Base-by-base conservation (phyloP, 495 filamentous ascomycete species). In the Talaromyces thailandensis region DNA sequence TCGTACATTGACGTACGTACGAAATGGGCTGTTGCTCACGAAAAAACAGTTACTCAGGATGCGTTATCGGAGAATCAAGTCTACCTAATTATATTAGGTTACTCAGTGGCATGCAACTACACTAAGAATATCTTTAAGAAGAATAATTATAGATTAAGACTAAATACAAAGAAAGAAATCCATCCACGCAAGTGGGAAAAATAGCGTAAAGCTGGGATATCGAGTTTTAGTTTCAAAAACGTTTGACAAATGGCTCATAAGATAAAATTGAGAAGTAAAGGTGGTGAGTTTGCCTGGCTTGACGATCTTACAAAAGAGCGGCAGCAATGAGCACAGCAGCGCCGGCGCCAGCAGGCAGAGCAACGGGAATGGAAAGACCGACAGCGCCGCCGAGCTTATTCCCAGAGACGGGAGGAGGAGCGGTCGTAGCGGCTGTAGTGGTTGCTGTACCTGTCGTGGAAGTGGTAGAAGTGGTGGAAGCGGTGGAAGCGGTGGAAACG, bases 281-380 rank as follows among this genome's bases (percentile, higher is more conserved):
- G 31, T 4, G n/a, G 23, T 55, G 51, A 52, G 25, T 59, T n/a
- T n/a, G 28, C 28, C 29, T 45, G n/a, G 18, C n/a, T 43, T 3
- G 43, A 50, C 8, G 8, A 8, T 16, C 14, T 26, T 45, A 60
- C 21, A 60, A 2, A 9, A 45, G 16, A 26, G 58, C 58, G 18
- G 58, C 58, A 18, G 35, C 58, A 43, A 60, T 9, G 5, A 37
- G 7, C 7, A 60, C 32, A 8, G 35, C 58, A 45, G n/a, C 58
- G 50, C 58, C 35, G 3, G 40, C 32, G 26, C 32, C 58, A 5
- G 40, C 35, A 14, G 58, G 28, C 18, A 75, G 6, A 16, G 72
- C 74, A 73, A 75, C 73, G 0, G 73, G 74, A 12, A 75, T 67
- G 6, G 73, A 74, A 32, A 75, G 64, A 7, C 58, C 35, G 37